Evolutionary conservation across 805 yeast genomes (phyloP).

Genomic region (Saturnispora zaruensis): DNA sequence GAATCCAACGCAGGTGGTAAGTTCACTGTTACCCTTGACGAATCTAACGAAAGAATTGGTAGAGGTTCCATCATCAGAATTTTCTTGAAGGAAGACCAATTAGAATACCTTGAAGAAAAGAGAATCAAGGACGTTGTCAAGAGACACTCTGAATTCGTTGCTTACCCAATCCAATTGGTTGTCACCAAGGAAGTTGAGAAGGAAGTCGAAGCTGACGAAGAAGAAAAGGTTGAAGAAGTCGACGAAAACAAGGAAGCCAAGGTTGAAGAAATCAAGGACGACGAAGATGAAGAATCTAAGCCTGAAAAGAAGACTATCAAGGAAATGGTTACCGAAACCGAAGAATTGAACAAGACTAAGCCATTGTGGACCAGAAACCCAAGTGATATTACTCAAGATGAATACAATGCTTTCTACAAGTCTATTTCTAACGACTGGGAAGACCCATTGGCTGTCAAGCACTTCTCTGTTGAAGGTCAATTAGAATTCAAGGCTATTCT

Average conservation of each 20-base stretch:
- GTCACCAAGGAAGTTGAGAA: constrained; percentile 98
- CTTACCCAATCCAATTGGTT: constrained; percentile 97
- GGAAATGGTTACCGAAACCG: constrained; percentile 91
- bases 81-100: constrained; percentile 97
- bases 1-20: constrained; percentile 99
- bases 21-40: constrained; percentile 92
- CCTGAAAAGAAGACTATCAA: constrained; percentile 80
- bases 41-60: constrained; percentile 70
- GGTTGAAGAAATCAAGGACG: constrained; percentile 44
- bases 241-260: constrained; percentile 49
- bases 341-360: constrained; percentile 97
- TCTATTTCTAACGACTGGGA: constrained; percentile 99
- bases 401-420: constrained; percentile 98
- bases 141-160: constrained; percentile 98
- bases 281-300: constrained; percentile 44
- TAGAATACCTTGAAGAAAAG: constrained; percentile 98
- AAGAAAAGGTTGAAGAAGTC: constrained; percentile 39
- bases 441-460: constrained; percentile 99
- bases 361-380: constrained; percentile 99
- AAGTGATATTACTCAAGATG: constrained; percentile 93
- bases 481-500: constrained; percentile 97
- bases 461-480: constrained; percentile 99
- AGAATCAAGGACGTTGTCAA: constrained; percentile 98
- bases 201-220: constrained; percentile 86
- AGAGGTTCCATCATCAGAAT: constrained; percentile 96